Evolutionary conservation across 2,329 filamentous ascomycete genomes (phyloP), one percentile per base, ranked within the genome.

Genomic region (Neospermospora avenae): DNA sequence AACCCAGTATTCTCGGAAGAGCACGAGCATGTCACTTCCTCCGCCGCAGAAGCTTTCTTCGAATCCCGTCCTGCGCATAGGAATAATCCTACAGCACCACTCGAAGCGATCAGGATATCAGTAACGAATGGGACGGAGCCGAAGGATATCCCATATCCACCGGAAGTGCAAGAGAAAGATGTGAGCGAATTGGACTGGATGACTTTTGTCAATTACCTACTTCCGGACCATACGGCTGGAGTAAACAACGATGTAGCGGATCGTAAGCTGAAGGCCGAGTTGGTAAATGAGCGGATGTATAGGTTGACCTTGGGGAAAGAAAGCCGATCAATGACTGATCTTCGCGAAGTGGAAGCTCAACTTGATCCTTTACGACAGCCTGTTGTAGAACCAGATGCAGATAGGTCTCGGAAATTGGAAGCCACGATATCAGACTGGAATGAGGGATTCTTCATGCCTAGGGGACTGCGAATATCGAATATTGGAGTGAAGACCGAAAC

Each of bases 151-250:
- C 62, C 63, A 34, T 71, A 67, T 42, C 66, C 63, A 8, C 24
- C 56, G 20, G 55, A 45, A 16, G 66, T 63, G 42, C 25, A 69
- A 5, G 65, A 64, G 4, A 77, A 77, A 41, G 81, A 83, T 55
- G 75, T 84, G 13, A 77, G 73, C 0, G 65, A 72, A 14, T 78
- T 81, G 65, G 83, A 86, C 68, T 86, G 84, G 84, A 76, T 77
- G 37, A 84, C 83, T 0, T 86, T 86, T 70, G 65, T 83, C 48
- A 84, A 84, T 65, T 80, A 80, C 61, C 70, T 86, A 16, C 69
- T 85, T 22, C 82, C 84, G 0, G 73, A 80, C 56, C 77, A 81
- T 67, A 72, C 74, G 4, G 71, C 73, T 0, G 68, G 70, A 16
- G 71, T 72, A 18, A 84, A 83, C 65, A 77, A 78, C 22, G 74